These are phyloP conservation scores for Hypoxylon lienhwacheense DNA, from an alignment of 495 filamentous ascomycete genomes.

Conservation along the genomic window DNA sequence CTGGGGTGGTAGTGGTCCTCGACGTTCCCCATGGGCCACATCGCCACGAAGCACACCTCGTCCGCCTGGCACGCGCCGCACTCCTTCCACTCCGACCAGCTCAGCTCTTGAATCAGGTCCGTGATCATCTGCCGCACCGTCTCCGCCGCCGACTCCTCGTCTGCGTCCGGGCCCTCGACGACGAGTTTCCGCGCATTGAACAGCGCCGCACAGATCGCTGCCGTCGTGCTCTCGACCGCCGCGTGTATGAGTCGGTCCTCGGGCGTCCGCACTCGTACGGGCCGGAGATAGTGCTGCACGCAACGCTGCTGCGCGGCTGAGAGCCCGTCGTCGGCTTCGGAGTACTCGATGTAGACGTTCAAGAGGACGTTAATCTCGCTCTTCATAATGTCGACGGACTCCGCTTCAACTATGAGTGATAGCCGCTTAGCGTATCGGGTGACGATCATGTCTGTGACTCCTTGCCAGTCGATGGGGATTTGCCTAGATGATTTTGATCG, in stretches of 20 bases:
- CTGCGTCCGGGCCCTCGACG: constrained; percentile 14
- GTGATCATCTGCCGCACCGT: constrained; percentile 34
- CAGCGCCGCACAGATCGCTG: constrained; percentile 55
- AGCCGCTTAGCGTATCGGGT: constrained; percentile 58
- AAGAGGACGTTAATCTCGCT: constrained; percentile 51
- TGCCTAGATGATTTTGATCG: constrained; percentile 7
- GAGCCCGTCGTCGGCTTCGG: constrained; percentile 39
- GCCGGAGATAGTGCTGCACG: constrained; percentile 47
- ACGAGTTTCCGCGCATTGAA: constrained; percentile 42
- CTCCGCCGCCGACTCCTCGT: constrained; percentile 1
- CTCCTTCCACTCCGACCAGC: constrained; percentile 65
- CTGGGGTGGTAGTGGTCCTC: constrained; percentile 57
- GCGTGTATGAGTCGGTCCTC: constrained; percentile 43
- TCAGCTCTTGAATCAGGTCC: constrained; percentile 52
- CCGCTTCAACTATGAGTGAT: constrained; percentile 47
- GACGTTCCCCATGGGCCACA: constrained; percentile 63
- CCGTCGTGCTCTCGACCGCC: constrained; percentile 51
- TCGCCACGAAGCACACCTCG: constrained; percentile 67
- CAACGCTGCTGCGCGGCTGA: constrained; percentile 53
- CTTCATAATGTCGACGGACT: constrained; percentile 41
- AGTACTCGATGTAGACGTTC: constrained; percentile 52
- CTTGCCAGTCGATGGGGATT: constrained; percentile 59
- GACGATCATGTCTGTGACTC: constrained; percentile 62
- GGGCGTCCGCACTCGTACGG: constrained; percentile 38
- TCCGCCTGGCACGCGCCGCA: constrained; percentile 57